These are phyloP conservation scores for Yamadazyma aaseri DNA, from an alignment of 1,139 yeast genomes.

Conservation along the genomic window DNA sequence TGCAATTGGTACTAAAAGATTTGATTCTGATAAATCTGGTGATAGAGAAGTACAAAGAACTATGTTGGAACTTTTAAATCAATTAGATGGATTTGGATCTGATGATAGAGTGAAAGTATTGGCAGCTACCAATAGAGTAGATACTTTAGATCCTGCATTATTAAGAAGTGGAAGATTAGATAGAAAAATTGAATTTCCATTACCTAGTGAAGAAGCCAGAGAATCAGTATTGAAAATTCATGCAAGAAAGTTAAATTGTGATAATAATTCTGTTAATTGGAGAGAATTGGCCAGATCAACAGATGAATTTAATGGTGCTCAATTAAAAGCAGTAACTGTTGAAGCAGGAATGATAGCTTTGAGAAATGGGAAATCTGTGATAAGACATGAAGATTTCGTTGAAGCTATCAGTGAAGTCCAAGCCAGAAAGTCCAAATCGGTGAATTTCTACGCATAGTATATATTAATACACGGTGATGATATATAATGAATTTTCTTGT, in stretches of 20 bases:
- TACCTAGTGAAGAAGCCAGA: conserved; percentile 96
- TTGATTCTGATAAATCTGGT: conserved; percentile 96
- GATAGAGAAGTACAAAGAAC: conserved; percentile 99
- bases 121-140: conserved; percentile 98
- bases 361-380: conserved; percentile 87
- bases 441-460: conserved; percentile 79
- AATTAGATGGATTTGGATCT: conserved; percentile 97
- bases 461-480: conserved; percentile 1
- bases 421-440: conserved; percentile 93
- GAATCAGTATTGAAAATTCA: conserved; percentile 96
- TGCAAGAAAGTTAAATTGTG: conserved; percentile 94
- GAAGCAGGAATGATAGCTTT: conserved; percentile 99
- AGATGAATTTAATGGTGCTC: conserved; percentile 98
- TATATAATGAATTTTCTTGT: no score
- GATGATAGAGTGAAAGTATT: conserved; percentile 96
- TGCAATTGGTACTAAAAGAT: conserved; percentile 98
- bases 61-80: conserved; percentile 95
- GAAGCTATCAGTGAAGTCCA: conserved; percentile 98
- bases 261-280: conserved; percentile 87
- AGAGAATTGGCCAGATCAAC: conserved; percentile 96
- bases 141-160: conserved; percentile 94
- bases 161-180: conserved; percentile 97
- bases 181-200: conserved; percentile 95
- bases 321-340: conserved; percentile 94
- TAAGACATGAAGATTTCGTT: conserved; percentile 96